Evolutionary conservation across 139 green algal genomes (phyloP).

Genomic region (Yamagishiella unicocca): DNA sequence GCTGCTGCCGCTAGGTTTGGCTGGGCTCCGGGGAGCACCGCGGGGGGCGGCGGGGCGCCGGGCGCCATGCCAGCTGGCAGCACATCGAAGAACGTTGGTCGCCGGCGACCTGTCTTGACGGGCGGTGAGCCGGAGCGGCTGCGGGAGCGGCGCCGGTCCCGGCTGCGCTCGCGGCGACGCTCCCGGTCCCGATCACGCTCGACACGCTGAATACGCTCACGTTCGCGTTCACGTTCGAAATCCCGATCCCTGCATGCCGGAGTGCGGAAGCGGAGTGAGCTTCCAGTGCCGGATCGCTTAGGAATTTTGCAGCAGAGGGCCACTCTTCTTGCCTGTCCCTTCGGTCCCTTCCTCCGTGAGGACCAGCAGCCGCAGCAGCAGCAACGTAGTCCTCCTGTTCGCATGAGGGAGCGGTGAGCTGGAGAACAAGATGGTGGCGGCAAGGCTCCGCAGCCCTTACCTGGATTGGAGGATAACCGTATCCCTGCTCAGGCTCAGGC

Average conservation of each 20-base stretch:
- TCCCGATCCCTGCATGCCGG: neutral
- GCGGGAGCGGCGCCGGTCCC: conserved; percentile 15
- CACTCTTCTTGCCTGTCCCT: conserved; percentile 2
- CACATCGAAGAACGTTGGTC: conserved; percentile 39
- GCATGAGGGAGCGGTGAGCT: neutral
- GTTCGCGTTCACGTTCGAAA: neutral
- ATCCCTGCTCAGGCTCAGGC: conserved; percentile 47
- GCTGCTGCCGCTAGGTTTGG: conserved; percentile 34
- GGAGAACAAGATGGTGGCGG: neutral
- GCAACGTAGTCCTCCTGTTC: conserved; percentile 14
- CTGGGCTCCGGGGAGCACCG: conserved; percentile 34
- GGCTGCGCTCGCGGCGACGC: neutral
- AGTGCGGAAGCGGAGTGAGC: neutral
- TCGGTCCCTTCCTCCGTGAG: conserved; percentile 13
- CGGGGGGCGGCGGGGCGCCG: conserved; percentile 23
- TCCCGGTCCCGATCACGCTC: conserved; percentile 17
- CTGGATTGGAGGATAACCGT: conserved; percentile 31
- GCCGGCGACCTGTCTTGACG: neutral
- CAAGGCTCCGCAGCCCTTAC: neutral
- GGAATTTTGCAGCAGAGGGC: neutral
- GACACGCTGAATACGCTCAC: no score
- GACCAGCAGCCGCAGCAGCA: no score
- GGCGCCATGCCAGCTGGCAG: conserved; percentile 35
- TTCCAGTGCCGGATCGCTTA: neutral
- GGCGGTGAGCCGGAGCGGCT: conserved; percentile 37